Evolutionary conservation across 1,139 yeast genomes (phyloP).

Genomic region (Suhomyces bribrorum): DNA sequence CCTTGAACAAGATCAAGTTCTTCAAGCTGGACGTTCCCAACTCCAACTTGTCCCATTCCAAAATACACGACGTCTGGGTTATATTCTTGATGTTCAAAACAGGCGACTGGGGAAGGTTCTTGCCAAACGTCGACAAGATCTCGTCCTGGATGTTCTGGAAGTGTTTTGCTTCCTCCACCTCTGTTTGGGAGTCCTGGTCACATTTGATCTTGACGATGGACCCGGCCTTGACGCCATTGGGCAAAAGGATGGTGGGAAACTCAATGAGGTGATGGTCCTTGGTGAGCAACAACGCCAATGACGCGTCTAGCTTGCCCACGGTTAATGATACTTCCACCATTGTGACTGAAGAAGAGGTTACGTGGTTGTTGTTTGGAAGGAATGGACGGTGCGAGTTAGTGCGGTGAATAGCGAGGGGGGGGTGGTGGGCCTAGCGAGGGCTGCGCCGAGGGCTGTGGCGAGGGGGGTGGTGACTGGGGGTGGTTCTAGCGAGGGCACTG

Average conservation of each 20-base stretch:
- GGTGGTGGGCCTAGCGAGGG: too few relatives aligned
- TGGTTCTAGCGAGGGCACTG: too few relatives aligned
- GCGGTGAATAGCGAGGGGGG: too few relatives aligned
- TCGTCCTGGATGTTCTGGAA: slow-evolving; percentile 73
- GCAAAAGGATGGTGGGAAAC: slow-evolving; percentile 89
- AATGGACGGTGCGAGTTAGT: slow-evolving; percentile 1
- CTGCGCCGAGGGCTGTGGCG: too few relatives aligned
- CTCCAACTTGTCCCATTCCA: slow-evolving; percentile 89
- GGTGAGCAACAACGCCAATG: slow-evolving; percentile 85
- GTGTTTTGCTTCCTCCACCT: slow-evolving; percentile 55
- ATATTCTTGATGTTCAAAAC: slow-evolving; percentile 69
- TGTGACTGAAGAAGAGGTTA: neutral
- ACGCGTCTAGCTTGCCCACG: slow-evolving; percentile 94
- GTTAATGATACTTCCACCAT: slow-evolving; percentile 91
- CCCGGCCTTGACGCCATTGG: slow-evolving; percentile 90
- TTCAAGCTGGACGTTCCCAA: slow-evolving; percentile 83
- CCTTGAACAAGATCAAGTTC: slow-evolving; percentile 76
- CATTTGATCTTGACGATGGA: slow-evolving; percentile 88
- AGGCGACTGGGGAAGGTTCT: slow-evolving; percentile 71
- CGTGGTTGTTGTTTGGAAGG: slow-evolving; percentile 2
- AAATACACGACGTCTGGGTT: slow-evolving; percentile 92
- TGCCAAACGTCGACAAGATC: slow-evolving; percentile 72
- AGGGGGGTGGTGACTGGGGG: too few relatives aligned
- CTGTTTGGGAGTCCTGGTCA: slow-evolving; percentile 75
- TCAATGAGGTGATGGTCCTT: slow-evolving; percentile 94